Conservation (phyloP, 2,329 filamentous ascomycete genomes). For the Clonostachys sp. region DNA sequence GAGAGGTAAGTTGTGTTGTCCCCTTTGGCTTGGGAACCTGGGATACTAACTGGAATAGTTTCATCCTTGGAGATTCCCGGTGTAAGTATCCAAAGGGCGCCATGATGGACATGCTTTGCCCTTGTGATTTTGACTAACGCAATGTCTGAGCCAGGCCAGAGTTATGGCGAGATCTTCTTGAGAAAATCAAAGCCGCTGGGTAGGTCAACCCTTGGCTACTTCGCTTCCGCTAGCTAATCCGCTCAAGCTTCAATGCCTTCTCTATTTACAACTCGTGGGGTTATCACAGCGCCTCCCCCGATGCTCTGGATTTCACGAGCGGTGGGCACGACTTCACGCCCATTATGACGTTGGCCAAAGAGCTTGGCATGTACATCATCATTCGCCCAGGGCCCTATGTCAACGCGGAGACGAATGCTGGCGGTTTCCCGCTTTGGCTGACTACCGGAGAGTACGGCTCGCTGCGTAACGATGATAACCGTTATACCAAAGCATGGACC, state of each 20-base stretch:
- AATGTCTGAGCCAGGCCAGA: constrained; percentile 7
- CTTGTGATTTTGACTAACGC: not conserved
- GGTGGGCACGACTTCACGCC: constrained; percentile 36
- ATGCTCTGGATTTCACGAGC: constrained; percentile 15
- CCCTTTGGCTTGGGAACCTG: not conserved
- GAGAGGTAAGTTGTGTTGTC: constrained; percentile 20
- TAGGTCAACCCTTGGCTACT: constrained; percentile 7
- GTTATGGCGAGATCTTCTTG: constrained; percentile 33
- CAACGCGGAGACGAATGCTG: constrained; percentile 59
- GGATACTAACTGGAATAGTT: constrained; percentile 17
- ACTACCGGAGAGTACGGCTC: constrained; percentile 55
- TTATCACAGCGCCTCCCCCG: constrained; percentile 27
- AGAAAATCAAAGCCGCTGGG: constrained; percentile 35
- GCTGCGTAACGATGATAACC: constrained; percentile 45
- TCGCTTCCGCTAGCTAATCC: not conserved
- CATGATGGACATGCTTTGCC: not conserved
- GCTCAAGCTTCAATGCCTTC: constrained; percentile 32
- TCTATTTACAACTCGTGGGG: constrained; percentile 37
- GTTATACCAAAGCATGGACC: constrained; percentile 47
- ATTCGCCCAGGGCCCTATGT: constrained; percentile 55
- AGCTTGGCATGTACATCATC: constrained; percentile 38
- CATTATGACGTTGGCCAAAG: constrained; percentile 40
- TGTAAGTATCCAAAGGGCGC: constrained; percentile 16
- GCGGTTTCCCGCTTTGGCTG: constrained; percentile 58
- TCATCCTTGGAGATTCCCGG: constrained; percentile 34